A percentile compares a stretch with the other conserved stretches of the same genome.
phyloP scores from a whole-genome alignment of 495 filamentous ascomycete genomes.

The Penicillium pancosmium region DNA sequence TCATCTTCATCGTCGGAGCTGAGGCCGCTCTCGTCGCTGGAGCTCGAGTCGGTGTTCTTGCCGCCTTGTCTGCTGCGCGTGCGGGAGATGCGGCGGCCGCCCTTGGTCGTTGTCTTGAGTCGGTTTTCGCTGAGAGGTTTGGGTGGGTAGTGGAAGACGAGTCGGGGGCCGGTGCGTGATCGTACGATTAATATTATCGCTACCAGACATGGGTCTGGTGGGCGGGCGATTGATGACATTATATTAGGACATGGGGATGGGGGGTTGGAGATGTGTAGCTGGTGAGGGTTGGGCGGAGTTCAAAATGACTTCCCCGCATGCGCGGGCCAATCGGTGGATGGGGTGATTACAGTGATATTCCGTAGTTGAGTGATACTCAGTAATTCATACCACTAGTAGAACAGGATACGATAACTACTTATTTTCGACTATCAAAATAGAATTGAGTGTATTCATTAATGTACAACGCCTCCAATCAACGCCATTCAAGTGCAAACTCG shows the following conservation, averaged over 20 bases:
- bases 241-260: slow-evolving; percentile 11
- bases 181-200: slow-evolving; percentile 80
- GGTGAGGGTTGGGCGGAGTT: slow-evolving; percentile 22
- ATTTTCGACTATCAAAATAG: background rate
- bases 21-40: slow-evolving; percentile 49
- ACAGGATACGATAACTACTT: background rate
- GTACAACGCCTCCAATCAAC: slow-evolving; percentile 25
- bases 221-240: slow-evolving; percentile 55
- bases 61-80: slow-evolving; percentile 32
- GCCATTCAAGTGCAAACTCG: slow-evolving; percentile 12
- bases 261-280: slow-evolving; percentile 15
- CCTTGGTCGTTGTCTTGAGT: slow-evolving; percentile 36
- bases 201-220: slow-evolving; percentile 67
- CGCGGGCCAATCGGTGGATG: slow-evolving; percentile 13
- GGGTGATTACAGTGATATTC: background rate
- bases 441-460: slow-evolving; percentile 19
- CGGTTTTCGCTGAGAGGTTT: slow-evolving; percentile 54
- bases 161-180: slow-evolving; percentile 76
- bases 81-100: slow-evolving; percentile 38
- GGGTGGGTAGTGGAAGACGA: slow-evolving; percentile 91
- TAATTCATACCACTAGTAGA: too few relatives aligned
- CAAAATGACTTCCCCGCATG: slow-evolving; percentile 24
- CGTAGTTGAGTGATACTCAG: too few relatives aligned
- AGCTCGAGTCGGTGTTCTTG: slow-evolving; percentile 46
- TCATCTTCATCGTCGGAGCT: slow-evolving; percentile 56